Percentiles rank a stretch among this genome's conserved stretches.
These are phyloP conservation scores for Cydonia oblonga DNA, from an alignment of 331 rosid genomes.

Conservation along the genomic window DNA sequence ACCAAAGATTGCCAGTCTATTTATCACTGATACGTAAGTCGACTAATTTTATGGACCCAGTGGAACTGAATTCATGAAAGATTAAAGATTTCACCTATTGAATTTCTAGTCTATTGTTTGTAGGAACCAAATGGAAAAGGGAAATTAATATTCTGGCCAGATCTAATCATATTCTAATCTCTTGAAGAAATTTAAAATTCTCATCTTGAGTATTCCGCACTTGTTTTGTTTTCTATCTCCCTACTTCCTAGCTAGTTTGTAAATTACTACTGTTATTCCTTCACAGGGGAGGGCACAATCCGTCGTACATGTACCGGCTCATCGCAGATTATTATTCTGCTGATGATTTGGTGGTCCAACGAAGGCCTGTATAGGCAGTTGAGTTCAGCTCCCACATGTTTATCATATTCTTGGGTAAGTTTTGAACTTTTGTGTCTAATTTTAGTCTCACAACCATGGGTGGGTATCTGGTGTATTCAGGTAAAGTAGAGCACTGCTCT, in stretches of 20 bases:
- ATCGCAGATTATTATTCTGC: slow-evolving; percentile 94
- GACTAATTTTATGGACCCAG: not conserved
- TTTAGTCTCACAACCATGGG: not conserved
- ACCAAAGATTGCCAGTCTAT: slow-evolving; percentile 76
- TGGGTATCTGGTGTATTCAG: not conserved
- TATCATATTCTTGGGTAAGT: slow-evolving; percentile 29
- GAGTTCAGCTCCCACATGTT: slow-evolving; percentile 30
- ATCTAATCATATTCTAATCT: too few species aligned
- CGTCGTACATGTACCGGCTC: slow-evolving; percentile 91
- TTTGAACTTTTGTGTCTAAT: not conserved
- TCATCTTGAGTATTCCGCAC: not conserved
- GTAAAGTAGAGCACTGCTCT: not conserved
- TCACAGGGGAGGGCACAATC: slow-evolving; percentile 90
- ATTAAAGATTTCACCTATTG: not conserved
- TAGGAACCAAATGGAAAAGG: not conserved
- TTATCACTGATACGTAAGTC: slow-evolving; percentile 94
- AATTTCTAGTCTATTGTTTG: not conserved
- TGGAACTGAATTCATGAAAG: not conserved
- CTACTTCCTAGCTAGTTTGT: not conserved
- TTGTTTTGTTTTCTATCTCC: not conserved
- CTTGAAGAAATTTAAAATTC: not conserved
- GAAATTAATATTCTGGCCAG: not conserved
- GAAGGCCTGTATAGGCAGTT: slow-evolving; percentile 41
- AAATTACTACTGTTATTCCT: slow-evolving; percentile 17
- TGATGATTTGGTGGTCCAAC: slow-evolving; percentile 79